Conservation (phyloP, 164 flowering plant genomes). For the Nymphaea colorata region DNA sequence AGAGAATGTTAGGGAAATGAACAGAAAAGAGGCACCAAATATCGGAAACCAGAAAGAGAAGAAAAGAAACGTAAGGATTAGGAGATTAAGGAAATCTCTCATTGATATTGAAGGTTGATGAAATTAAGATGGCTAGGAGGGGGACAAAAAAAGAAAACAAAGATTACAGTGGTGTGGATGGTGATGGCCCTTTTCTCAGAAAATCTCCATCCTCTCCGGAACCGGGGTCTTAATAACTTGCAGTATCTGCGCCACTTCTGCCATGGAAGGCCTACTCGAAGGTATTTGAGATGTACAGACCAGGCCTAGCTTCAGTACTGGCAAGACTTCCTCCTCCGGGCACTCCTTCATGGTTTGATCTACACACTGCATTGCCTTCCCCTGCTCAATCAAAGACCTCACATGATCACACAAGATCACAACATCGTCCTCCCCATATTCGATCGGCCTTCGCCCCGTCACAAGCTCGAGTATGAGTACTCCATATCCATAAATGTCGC, state of each 20-base stretch:
- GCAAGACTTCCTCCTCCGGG: conserved; percentile 86
- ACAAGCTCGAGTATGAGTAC: conserved; percentile 72
- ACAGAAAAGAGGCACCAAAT: no score
- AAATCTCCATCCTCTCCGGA: conserved; percentile 39
- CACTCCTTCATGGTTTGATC: conserved; percentile 54
- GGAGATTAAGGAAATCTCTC: no score
- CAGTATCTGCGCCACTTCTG: conserved; percentile 80
- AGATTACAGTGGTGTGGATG: neutral
- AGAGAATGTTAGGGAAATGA: no score
- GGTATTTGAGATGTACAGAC: conserved; percentile 95
- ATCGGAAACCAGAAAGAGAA: no score
- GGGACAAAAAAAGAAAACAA: no score
- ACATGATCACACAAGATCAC: conserved; percentile 66
- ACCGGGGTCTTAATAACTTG: conserved; percentile 81
- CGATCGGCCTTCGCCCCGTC: conserved; percentile 77
- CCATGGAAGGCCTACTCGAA: conserved; percentile 90
- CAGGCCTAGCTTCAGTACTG: conserved; percentile 74
- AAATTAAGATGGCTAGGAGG: neutral
- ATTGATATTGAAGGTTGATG: no score
- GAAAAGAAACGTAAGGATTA: no score
- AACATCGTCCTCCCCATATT: conserved; percentile 84
- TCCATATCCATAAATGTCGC: conserved; percentile 81
- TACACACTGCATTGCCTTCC: conserved; percentile 65
- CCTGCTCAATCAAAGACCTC: conserved; percentile 63
- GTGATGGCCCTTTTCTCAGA: conserved; percentile 9